Conservation (phyloP, 352 stramenopile species). For the Globisporangium spiculum region DNA sequence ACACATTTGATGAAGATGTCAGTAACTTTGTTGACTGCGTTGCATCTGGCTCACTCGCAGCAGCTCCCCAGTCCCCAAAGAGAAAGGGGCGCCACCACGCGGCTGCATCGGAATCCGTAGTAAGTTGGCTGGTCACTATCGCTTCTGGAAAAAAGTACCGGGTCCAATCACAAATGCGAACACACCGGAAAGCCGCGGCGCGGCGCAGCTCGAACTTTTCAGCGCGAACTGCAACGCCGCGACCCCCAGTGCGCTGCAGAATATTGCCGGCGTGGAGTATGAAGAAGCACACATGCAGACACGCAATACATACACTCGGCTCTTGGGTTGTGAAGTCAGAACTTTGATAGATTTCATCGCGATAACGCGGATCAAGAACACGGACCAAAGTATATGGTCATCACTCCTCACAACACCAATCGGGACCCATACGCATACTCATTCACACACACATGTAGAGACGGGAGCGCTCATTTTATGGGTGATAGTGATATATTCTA, state of each 20-base stretch:
- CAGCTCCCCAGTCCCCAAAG: background rate
- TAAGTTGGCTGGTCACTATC: slow-evolving; percentile 79
- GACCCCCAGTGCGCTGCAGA: slow-evolving; percentile 35
- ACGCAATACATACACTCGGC: slow-evolving; percentile 17
- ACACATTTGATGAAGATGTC: slow-evolving; percentile 32
- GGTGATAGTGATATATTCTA: slow-evolving; percentile 92
- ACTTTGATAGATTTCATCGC: slow-evolving; percentile 90
- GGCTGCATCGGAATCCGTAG: slow-evolving; percentile 76
- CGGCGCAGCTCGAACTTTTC: slow-evolving; percentile 66
- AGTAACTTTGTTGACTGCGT: slow-evolving; percentile 85
- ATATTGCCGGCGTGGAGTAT: slow-evolving; percentile 90
- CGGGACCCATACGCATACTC: background rate
- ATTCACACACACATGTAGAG: slow-evolving; percentile 16
- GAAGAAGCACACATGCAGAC: slow-evolving; percentile 54
- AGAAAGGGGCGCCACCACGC: background rate
- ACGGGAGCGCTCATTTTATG: slow-evolving; percentile 88
- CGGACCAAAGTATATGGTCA: slow-evolving; percentile 90
- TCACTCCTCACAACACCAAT: slow-evolving; percentile 46
- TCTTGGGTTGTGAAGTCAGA: slow-evolving; percentile 50
- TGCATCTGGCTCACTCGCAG: slow-evolving; percentile 31
- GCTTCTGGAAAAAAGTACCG: slow-evolving; percentile 89
- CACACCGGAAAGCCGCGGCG: slow-evolving; percentile 21
- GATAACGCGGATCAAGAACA: slow-evolving; percentile 91
- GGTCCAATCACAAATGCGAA: slow-evolving; percentile 79
- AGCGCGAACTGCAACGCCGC: slow-evolving; percentile 43